These are phyloP conservation scores for Penicillium samsonianum DNA, from an alignment of 495 filamentous ascomycete genomes.

Conservation along the genomic window DNA sequence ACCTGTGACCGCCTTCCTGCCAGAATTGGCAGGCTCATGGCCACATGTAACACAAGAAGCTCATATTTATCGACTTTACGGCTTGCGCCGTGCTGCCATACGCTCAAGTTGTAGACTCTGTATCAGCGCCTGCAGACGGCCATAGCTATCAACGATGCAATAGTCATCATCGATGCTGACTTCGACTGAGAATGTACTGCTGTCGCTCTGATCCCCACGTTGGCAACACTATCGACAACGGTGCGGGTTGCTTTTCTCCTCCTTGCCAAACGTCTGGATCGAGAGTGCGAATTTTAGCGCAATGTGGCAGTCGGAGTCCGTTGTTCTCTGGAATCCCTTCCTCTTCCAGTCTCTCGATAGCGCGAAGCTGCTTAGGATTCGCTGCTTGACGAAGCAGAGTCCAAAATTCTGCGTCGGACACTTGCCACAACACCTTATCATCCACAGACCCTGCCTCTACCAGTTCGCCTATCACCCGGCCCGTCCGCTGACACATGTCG, in stretches of 20 bases:
- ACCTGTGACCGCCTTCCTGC: no score
- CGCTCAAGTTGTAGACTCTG: conserved; percentile 1
- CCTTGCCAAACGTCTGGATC: conserved; percentile 39
- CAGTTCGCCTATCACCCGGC: conserved; percentile 35
- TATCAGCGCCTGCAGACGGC: conserved; percentile 1
- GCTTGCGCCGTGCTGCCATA: no score
- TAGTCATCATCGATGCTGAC: conserved; percentile 2
- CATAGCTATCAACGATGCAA: conserved; percentile 2
- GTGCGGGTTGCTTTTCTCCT: conserved; percentile 17
- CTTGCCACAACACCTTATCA: conserved; percentile 35
- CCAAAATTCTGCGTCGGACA: conserved; percentile 45
- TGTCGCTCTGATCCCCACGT: conserved; percentile 36
- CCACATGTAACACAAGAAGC: no score
- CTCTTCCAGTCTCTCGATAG: conserved; percentile 34
- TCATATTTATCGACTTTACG: no score
- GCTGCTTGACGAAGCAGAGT: conserved; percentile 28
- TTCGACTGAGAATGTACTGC: conserved; percentile 32
- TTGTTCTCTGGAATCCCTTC: conserved; percentile 34
- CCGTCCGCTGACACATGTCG: conserved; percentile 36
- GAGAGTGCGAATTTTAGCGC: conserved; percentile 40
- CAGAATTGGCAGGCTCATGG: no score
- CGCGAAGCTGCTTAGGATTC: conserved; percentile 24
- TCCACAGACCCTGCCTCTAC: conserved; percentile 23
- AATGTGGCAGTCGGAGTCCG: conserved; percentile 26
- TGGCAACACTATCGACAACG: conserved; percentile 34